A percentile compares a stretch with the other conserved stretches of the same genome.
phyloP scores from a whole-genome alignment of 495 filamentous ascomycete species.

The Astrothelium macrocarpum region DNA sequence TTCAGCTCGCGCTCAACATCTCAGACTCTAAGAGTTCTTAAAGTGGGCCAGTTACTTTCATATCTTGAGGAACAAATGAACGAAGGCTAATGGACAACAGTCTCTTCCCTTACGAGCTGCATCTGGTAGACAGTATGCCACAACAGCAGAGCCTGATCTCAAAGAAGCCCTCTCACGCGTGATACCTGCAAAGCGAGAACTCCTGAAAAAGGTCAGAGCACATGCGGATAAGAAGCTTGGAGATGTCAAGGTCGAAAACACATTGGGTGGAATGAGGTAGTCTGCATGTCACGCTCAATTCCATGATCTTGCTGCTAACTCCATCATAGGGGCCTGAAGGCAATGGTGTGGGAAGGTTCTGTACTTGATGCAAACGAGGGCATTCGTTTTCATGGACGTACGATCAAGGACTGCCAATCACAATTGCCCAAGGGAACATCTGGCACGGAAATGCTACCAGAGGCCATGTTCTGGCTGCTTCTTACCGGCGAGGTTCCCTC shows the following conservation, averaged over 20 bases:
- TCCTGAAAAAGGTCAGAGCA: constrained; percentile 81
- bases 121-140: constrained; percentile 47
- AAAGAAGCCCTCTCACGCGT: constrained; percentile 71
- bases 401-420: constrained; percentile 94
- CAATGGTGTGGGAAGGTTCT: constrained; percentile 98
- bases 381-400: constrained; percentile 94
- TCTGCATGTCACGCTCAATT: neutral
- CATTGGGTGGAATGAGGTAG: constrained; percentile 88
- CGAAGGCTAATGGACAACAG: neutral
- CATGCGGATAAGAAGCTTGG: constrained; percentile 75
- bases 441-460: constrained; percentile 97
- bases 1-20: constrained; percentile 41
- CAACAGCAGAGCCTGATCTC: constrained; percentile 72
- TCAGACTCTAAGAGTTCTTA: constrained; percentile 41
- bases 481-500: constrained; percentile 87
- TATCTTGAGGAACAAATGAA: neutral
- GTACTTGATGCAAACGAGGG: constrained; percentile 95
- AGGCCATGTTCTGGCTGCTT: constrained; percentile 99
- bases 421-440: constrained; percentile 86
- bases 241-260: constrained; percentile 88
- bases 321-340: constrained; percentile 63
- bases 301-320: constrained; percentile 10
- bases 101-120: constrained; percentile 16
- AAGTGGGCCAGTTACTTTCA: constrained; percentile 32
- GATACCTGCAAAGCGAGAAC: constrained; percentile 87